Conservation (phyloP, 1,284 basidiomycete species). For the Trichosporon inkin region DNA sequence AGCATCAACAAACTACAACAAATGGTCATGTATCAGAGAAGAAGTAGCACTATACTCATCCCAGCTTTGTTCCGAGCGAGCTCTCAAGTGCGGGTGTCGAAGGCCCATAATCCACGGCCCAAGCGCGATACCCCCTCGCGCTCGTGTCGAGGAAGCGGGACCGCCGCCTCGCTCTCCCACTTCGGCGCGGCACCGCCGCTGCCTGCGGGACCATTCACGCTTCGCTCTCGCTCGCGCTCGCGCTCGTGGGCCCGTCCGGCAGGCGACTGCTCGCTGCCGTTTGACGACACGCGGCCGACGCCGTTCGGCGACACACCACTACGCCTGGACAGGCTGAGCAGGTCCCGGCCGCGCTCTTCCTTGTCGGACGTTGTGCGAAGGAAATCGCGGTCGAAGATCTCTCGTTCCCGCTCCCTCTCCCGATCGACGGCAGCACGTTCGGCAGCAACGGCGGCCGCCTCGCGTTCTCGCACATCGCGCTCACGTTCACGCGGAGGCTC, state of each 20-base stretch:
- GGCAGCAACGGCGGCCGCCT: neutral
- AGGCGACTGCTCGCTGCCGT: neutral
- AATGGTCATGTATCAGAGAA: neutral
- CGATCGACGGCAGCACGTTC: slow-evolving; percentile 13
- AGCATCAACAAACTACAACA: slow-evolving; percentile 10
- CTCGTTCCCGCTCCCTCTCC: slow-evolving; percentile 17
- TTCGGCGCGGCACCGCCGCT: slow-evolving; percentile 2
- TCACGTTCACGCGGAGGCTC: slow-evolving; percentile 6
- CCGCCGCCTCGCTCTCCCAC: slow-evolving; percentile 9
- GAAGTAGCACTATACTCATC: neutral
- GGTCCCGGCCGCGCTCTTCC: neutral
- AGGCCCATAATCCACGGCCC: slow-evolving; percentile 38
- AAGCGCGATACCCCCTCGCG: slow-evolving; percentile 23
- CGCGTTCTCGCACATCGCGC: slow-evolving; percentile 17
- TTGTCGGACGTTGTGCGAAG: slow-evolving; percentile 4
- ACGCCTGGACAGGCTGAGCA: neutral
- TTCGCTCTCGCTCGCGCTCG: slow-evolving; percentile 9
- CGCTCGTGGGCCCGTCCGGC: neutral
- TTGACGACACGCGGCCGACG: neutral
- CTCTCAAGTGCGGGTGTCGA: slow-evolving; percentile 22
- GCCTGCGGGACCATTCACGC: neutral
- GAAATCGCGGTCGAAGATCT: slow-evolving; percentile 12
- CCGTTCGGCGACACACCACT: slow-evolving; percentile 1
- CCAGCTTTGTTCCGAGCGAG: neutral
- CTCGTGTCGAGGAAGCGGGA: slow-evolving; percentile 29